Conservation (phyloP, 1,284 basidiomycete genomes). For the Vanrija sp. region DNA sequence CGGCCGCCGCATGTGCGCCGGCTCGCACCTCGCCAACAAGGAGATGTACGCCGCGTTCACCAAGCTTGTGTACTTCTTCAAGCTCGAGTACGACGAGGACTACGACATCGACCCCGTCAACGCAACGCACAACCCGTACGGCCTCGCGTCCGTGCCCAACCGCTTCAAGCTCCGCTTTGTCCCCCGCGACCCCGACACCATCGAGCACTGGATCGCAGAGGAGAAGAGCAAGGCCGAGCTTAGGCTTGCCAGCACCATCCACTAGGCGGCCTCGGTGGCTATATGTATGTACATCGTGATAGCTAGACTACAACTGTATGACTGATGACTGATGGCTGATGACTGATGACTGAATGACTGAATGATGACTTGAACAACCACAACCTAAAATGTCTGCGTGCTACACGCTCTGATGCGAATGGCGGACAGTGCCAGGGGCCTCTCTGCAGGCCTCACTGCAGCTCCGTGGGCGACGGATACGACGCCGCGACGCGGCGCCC, state of each 20-base stretch:
- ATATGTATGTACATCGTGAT: too few species aligned
- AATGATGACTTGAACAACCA: too few species aligned
- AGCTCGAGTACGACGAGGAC: conserved; percentile 12
- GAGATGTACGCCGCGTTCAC: conserved; percentile 17
- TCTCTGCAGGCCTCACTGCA: too few species aligned
- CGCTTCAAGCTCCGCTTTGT: conserved; percentile 18
- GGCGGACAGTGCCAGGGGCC: too few species aligned
- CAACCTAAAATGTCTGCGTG: too few species aligned
- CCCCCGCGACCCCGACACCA: conserved; percentile 14
- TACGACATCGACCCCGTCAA: conserved; percentile 18
- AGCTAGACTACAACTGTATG: too few species aligned
- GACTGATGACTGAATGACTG: too few species aligned
- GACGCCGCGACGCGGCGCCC: background rate
- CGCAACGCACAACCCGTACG: conserved; percentile 10
- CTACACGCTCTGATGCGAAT: too few species aligned
- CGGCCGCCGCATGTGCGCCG: conserved; percentile 22
- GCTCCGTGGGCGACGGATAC: too few species aligned
- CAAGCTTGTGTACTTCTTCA: conserved; percentile 19
- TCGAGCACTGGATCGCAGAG: conserved; percentile 19
- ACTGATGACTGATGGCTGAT: too few species aligned
- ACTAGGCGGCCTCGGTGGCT: too few species aligned
- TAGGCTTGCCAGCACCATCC: conserved; percentile 6
- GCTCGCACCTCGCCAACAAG: conserved; percentile 20
- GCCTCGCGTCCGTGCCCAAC: conserved; percentile 6
- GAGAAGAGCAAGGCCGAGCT: conserved; percentile 17